A percentile compares a stretch with the other conserved stretches of the same genome.
Conservation (phyloP, 441 rosid genomes). For the Isatis lusitanica region DNA sequence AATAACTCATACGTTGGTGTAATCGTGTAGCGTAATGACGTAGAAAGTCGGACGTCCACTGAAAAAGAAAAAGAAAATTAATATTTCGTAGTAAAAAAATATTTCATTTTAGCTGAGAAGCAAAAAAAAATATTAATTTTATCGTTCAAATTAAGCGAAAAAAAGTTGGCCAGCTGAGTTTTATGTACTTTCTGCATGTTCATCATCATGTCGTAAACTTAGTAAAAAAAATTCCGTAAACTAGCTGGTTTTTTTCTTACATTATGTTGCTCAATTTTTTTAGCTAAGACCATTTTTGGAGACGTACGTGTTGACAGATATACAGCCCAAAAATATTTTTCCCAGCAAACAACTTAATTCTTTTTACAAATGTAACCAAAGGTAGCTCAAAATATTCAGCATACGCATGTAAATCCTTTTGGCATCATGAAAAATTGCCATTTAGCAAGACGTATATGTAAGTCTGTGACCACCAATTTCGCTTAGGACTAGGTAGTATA, state of each 20-base stretch:
- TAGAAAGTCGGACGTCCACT: neutral
- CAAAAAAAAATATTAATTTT: neutral
- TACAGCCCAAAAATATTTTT: neutral
- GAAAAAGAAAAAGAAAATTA: neutral
- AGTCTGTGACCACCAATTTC: slow-evolving; percentile 17
- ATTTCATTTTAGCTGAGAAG: neutral
- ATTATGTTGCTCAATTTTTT: neutral
- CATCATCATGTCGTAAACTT: neutral
- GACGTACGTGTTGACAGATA: neutral
- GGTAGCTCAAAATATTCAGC: slow-evolving; percentile 4
- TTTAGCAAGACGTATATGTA: slow-evolving; percentile 20
- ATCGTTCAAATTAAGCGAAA: neutral
- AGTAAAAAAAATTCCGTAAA: neutral
- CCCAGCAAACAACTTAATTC: neutral
- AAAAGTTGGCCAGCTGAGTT: neutral
- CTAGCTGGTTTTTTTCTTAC: neutral
- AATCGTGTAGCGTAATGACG: slow-evolving; percentile 18
- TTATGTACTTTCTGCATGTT: neutral
- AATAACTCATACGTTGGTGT: neutral
- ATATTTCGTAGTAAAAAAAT: neutral
- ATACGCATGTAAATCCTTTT: neutral
- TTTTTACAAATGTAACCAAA: neutral
- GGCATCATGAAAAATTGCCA: slow-evolving; percentile 33
- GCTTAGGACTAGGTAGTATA: slow-evolving; percentile 30
- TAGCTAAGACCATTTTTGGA: slow-evolving; percentile 1